A percentile compares a stretch with the other conserved stretches of the same genome.
Conservation (phyloP, 805 yeast genomes). For the Kodamaea kakaduensis region DNA sequence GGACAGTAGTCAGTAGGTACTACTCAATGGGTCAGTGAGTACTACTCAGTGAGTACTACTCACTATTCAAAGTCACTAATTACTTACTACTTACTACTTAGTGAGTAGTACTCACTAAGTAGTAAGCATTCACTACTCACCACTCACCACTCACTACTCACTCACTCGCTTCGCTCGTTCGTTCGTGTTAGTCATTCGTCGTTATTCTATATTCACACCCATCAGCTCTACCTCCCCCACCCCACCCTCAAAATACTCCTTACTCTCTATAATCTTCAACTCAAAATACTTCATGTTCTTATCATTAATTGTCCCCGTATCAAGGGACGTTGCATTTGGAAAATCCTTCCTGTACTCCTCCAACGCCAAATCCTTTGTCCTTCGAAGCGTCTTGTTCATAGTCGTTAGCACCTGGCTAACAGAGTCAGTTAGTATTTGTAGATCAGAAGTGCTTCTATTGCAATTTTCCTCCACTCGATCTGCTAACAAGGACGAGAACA, state of each 20-base stretch:
- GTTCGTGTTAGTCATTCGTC: no score
- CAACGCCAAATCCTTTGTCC: slow-evolving; percentile 42
- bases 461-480: slow-evolving; percentile 48
- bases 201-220: slow-evolving; percentile 4
- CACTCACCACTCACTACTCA: no score
- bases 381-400: slow-evolving; percentile 48
- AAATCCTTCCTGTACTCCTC: slow-evolving; percentile 13
- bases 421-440: slow-evolving; percentile 25
- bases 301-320: slow-evolving; percentile 50
- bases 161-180: no score
- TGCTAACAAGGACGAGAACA: slow-evolving; percentile 74
- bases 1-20: no score
- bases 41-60: no score
- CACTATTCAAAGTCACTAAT: no score
- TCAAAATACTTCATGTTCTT: slow-evolving; percentile 68
- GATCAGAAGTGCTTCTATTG: slow-evolving; percentile 14
- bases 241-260: slow-evolving; percentile 32
- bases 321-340: slow-evolving; percentile 4
- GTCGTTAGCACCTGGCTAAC: slow-evolving; percentile 54
- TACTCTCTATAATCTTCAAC: slow-evolving; percentile 60
- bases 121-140: no score
- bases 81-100: no score
- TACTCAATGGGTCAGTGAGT: no score
- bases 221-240: slow-evolving; percentile 17
- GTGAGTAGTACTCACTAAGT: no score